Base-by-base conservation (phyloP, 2,329 filamentous ascomycete species). In the Byssochlamys sp. region DNA sequence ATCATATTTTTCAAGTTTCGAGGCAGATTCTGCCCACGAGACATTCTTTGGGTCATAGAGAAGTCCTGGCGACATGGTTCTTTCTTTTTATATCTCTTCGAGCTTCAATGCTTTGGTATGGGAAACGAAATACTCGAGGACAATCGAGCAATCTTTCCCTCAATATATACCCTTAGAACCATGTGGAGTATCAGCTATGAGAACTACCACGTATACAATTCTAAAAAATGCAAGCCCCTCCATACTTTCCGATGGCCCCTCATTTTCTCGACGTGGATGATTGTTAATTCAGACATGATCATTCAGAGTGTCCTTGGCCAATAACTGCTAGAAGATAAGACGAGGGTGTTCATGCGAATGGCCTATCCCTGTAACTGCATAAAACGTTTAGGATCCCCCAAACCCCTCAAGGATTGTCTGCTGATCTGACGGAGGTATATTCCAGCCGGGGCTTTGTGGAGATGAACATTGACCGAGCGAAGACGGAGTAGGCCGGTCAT, bases 1-100 rank as follows among this genome's bases (percentile, higher is more conserved):
- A 52, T 61, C 53, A 52, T 68, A 66, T 48, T 53, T 39, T 19
- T 61, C 57, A 10, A 51, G 49, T 28, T 26, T 51, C 25, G 49
- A 51, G 27, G 25, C 49, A 6, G 49, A 51, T n/a, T 51, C 49
- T 12, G 25, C 27, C 49, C 49, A 51, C 10, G 49, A 51, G 49
- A 28, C 25, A 14, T 12, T 24, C 4, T 28, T 26, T 11, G 49
- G 25, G 12, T 24, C 49, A 26, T 14, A 10, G 5, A 51, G 25
- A 24, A 51, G 6, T 51, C 25, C 49, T 26, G 49, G 49, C 12
- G 49, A 28, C 49, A 51, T 51, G 3, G 49, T 51, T 51, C 7
- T 14, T 45, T 51, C 10, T 5, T 19, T 45, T 45, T 24, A 2
- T 45, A 19, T 45, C 2, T 19, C 7, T 45, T 45, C 9, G 19